Evolutionary conservation across 169 alveolate species (phyloP).

Genomic region (Theileria sp.): DNA sequence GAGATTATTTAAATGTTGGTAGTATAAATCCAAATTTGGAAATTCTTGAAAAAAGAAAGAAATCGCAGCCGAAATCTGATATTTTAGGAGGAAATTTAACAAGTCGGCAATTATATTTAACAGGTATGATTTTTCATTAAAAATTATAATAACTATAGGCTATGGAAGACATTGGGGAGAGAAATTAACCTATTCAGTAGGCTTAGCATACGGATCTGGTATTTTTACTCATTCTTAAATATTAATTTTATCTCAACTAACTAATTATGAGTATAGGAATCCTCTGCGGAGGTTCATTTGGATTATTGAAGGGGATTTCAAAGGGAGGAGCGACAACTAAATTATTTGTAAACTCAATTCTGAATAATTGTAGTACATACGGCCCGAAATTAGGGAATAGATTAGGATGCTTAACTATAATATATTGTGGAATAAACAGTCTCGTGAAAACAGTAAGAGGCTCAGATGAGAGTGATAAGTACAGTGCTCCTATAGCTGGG

Average conservation of each 20-base stretch:
- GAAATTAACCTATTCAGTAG: constrained; percentile 82
- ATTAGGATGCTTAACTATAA: constrained; percentile 78
- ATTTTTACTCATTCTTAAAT: not conserved
- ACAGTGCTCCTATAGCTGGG: constrained; percentile 78
- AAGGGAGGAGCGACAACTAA: constrained; percentile 84
- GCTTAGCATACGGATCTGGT: constrained; percentile 85
- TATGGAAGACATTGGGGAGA: constrained; percentile 87
- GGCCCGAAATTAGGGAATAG: constrained; percentile 84
- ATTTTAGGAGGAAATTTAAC: constrained; percentile 53
- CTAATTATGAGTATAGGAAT: constrained; percentile 65
- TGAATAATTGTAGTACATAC: constrained; percentile 77
- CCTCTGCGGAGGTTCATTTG: constrained; percentile 81
- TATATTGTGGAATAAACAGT: constrained; percentile 78
- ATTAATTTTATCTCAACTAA: not conserved
- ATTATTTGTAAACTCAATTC: constrained; percentile 79
- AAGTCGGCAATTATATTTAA: constrained; percentile 68
- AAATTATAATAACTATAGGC: constrained; percentile 42
- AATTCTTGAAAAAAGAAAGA: constrained; percentile 65
- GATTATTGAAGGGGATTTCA: constrained; percentile 77
- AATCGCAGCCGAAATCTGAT: constrained; percentile 54
- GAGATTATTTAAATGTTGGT: constrained; percentile 73
- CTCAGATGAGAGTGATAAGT: constrained; percentile 66
- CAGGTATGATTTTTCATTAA: constrained; percentile 13
- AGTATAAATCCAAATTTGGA: constrained; percentile 67
- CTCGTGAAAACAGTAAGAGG: constrained; percentile 65